Percentiles rank a stretch among this genome's conserved stretches.
Evolutionary conservation across 1,284 basidiomycete species (phyloP).

Genomic region (Trichosporon faecale): DNA sequence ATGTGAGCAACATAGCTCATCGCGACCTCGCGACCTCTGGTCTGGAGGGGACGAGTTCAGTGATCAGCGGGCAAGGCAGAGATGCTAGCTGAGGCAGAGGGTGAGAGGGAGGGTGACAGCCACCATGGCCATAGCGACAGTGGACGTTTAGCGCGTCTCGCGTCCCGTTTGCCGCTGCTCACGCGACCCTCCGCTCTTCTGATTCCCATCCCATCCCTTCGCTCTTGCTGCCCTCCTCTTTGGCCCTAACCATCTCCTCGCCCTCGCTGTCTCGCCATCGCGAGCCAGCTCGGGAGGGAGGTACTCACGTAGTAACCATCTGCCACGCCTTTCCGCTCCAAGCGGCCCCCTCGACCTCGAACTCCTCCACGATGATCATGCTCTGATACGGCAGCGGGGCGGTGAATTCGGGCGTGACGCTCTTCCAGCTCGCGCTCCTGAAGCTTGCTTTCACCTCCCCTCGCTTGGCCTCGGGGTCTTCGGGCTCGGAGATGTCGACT

Average conservation of each 20-base stretch:
- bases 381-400: constrained; percentile 4
- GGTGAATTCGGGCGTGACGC: background rate
- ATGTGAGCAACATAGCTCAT: background rate
- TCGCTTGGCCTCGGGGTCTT: background rate
- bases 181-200: too few relatives aligned
- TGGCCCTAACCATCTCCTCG: background rate
- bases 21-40: too few relatives aligned
- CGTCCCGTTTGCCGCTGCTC: too few relatives aligned
- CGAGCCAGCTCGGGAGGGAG: background rate
- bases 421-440: constrained; percentile 1
- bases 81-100: too few relatives aligned
- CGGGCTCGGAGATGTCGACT: background rate
- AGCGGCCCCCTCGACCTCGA: background rate
- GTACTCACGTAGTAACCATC: constrained; percentile 3
- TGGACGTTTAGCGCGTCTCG: too few relatives aligned
- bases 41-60: too few relatives aligned
- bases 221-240: too few relatives aligned
- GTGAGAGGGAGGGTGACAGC: too few relatives aligned
- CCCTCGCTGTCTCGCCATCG: background rate
- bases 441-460: background rate
- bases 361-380: constrained; percentile 9
- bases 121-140: too few relatives aligned
- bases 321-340: constrained; percentile 6
- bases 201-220: too few relatives aligned
- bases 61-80: too few relatives aligned